A percentile compares a stretch with the other conserved stretches of the same genome.
Evolutionary conservation across 345 rosid species (phyloP).

Genomic region (Syzygium grande): DNA sequence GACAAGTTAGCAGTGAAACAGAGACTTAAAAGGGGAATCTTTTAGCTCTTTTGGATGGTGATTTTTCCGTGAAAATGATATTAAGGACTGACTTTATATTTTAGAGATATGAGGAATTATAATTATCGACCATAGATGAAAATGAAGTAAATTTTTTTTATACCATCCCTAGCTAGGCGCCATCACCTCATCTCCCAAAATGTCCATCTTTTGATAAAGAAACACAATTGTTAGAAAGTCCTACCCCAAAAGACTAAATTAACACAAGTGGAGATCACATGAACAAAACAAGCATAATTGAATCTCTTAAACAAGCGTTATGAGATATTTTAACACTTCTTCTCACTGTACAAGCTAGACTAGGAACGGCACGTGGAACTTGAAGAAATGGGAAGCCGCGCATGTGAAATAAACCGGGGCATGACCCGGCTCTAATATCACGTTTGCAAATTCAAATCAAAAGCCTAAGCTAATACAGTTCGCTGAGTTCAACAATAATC

Average conservation of each 20-base stretch:
- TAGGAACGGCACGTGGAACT: neutral
- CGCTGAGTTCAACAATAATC: neutral
- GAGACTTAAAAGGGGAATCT: neutral
- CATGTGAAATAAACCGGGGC: neutral
- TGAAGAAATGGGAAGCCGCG: neutral
- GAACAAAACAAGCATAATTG: neutral
- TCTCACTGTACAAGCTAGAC: neutral
- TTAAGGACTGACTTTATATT: neutral
- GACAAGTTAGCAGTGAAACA: neutral
- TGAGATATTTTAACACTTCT: neutral
- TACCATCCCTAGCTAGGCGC: neutral
- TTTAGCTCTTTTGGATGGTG: neutral
- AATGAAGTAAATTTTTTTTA: too few species aligned
- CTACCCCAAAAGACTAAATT: accelerated
- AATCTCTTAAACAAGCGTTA: neutral
- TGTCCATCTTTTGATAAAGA: neutral
- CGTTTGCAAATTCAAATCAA: neutral
- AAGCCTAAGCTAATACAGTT: neutral
- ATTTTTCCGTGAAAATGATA: neutral
- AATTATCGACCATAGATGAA: neutral
- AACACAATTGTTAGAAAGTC: neutral
- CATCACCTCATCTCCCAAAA: neutral
- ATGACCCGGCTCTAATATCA: neutral
- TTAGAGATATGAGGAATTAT: too few species aligned
- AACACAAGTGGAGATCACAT: accelerated